Evolutionary conservation across 345 rosid genomes (phyloP), one percentile per base, ranked within the genome.

Genomic region (Eucalyptus cloeziana): DNA sequence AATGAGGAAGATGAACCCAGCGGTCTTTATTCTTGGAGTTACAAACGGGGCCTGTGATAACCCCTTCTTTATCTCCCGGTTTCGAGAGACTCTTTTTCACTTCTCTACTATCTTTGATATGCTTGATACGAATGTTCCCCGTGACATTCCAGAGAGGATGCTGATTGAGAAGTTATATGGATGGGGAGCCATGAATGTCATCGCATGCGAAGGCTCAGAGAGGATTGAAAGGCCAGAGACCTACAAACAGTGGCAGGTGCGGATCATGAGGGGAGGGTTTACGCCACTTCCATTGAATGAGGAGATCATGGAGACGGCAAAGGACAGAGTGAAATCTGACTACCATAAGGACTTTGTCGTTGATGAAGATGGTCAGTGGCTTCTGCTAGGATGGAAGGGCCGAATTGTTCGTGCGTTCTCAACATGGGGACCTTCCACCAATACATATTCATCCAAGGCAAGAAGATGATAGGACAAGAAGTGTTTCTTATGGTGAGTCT

Each of bases 321-420:
- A 92, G 90, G 87, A 92, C 89, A 92, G 91, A 86, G 94, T 93
- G 51, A 81, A 86, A 25, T 64, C 90, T 37, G 9, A 30, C 88
- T 94, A 94, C 88, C 93, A 94, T 88, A 94, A 92, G 86, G 96
- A 94, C 88, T 94, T 94, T 88, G 90, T 88, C 17, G 88, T 93
- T n/a, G 92, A 92, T 30, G 91, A 92, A 88, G 92, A 94, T 88
- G 89, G 93, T 54, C 91, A 37, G 47, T 94, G 96, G 95, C 51
- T 94, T 89, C 92, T 93, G 71, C 94, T 93, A 37, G 96, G 96
- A 44, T 94, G 96, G 96, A 94, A 94, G 88, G 95, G 95, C 19
- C 93, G 95, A 54, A 89, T 93, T 58, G 80, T 93, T 33, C 88
- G 88, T 37, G 95, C 94, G 8, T 89, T 90, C 87, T 93, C 96